Evolutionary conservation across 495 filamentous ascomycete genomes (phyloP).

Genomic region (Clohesyomyces aquaticus): DNA sequence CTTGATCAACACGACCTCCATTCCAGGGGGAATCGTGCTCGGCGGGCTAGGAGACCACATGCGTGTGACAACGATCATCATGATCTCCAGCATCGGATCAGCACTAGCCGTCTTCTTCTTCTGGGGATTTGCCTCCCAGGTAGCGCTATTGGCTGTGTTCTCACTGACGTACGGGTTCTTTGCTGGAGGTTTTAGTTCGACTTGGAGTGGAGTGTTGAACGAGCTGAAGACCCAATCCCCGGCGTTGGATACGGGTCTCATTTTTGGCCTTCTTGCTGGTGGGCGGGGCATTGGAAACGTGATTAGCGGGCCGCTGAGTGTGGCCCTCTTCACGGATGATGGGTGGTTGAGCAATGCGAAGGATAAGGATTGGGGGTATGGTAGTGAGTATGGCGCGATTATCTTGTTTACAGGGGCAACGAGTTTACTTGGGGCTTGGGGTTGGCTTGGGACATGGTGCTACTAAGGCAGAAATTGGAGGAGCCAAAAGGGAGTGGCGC

Average conservation of each 20-base stretch:
- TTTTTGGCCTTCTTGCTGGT: slow-evolving; percentile 37
- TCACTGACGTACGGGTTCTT: slow-evolving; percentile 38
- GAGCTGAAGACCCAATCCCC: slow-evolving; percentile 26
- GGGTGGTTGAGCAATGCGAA: slow-evolving; percentile 49
- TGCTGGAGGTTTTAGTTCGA: slow-evolving; percentile 40
- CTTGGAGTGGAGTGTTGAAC: slow-evolving; percentile 25
- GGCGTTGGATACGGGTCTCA: slow-evolving; percentile 34
- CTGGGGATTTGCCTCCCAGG: slow-evolving; percentile 34
- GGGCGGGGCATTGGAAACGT: slow-evolving; percentile 66
- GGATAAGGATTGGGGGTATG: slow-evolving; percentile 46
- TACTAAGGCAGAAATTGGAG: slow-evolving; percentile 20
- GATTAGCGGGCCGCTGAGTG: slow-evolving; percentile 43
- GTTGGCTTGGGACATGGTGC: slow-evolving; percentile 52
- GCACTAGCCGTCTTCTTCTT: slow-evolving; percentile 33
- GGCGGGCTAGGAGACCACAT: slow-evolving; percentile 31
- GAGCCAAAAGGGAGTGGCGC: no score
- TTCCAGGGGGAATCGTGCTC: slow-evolving; percentile 34
- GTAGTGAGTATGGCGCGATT: slow-evolving; percentile 58
- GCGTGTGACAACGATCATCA: slow-evolving; percentile 21
- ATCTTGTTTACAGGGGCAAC: slow-evolving; percentile 62
- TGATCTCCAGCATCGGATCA: slow-evolving; percentile 34
- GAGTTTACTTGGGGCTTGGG: slow-evolving; percentile 56
- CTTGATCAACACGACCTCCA: slow-evolving; percentile 23
- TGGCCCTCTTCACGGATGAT: slow-evolving; percentile 17
- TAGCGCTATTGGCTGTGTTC: slow-evolving; percentile 31